Evolutionary conservation across 2,329 filamentous ascomycete genomes (phyloP), one percentile per base, ranked within the genome.

Genomic region (Ustulina deusta): DNA sequence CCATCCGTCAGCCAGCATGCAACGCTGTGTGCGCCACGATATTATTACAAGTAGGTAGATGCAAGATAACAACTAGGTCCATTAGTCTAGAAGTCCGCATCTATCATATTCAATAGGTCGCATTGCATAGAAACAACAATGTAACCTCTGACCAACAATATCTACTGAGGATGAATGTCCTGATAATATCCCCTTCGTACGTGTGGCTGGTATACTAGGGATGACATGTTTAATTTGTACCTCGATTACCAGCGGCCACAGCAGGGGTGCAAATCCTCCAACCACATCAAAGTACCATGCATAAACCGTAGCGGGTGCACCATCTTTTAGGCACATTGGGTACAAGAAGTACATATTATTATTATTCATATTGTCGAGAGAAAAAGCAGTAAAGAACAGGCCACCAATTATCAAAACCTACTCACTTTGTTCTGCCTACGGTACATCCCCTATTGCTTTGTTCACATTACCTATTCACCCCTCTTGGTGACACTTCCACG

Each of bases 231-330:
- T 32, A 25, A 27, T 20, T 11, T 29, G 22, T 42, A 20, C 36
- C 22, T 56, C 4, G 25, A 20, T 36, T 56, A 17, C 15, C 20
- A 29, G 13, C 13, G 4, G 10, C 34, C 34, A 15, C 54, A 56
- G 36, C 22, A 56, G 54, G 22, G 54, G 22, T 17, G 3, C 22
- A 56, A 20, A 40, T 29, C 15, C 5, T 56, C 52, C 52, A 40
- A 56, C 36, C 52, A 42, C 7, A 6, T 5, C 7, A 3, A 15
- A 56, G 54, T 29, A 56, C 54, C 54, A 42, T 56, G 54, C 54
- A 56, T 40, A 29, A 27, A 25, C 54, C 54, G 32, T 56, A 56
- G 54, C 22, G 38, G 17, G 34, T 42, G 38, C 54, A 27, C 49
- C 49, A 52, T 34, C 49, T 52, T 52, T 34, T 15, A 7, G 49